Conservation (phyloP, 1,284 basidiomycete species). For the Athelia sp. region DNA sequence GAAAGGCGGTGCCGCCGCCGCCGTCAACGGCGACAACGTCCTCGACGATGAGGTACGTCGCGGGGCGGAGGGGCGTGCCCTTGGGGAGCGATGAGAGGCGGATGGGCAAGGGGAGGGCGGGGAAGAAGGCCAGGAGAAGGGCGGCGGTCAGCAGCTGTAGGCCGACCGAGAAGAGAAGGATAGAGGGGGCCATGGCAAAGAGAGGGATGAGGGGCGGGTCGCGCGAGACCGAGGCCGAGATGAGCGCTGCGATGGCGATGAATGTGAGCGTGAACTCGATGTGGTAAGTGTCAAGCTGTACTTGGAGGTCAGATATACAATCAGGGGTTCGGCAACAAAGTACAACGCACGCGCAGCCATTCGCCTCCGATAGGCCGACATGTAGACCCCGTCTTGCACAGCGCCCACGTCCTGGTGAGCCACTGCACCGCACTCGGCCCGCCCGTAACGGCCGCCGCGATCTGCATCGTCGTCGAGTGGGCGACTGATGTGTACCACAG, state of each 20-base stretch:
- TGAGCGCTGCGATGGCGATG: slow-evolving; percentile 15
- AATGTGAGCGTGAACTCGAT: slow-evolving; percentile 10
- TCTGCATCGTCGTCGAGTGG: slow-evolving; percentile 21
- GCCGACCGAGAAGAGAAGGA: slow-evolving; percentile 21
- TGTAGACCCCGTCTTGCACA: slow-evolving; percentile 20
- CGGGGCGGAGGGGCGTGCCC: slow-evolving; percentile 21
- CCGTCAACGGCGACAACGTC: slow-evolving; percentile 28
- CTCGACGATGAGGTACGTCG: slow-evolving; percentile 25
- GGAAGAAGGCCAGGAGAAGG: slow-evolving; percentile 1
- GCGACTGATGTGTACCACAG: slow-evolving; percentile 21
- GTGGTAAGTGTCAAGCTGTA: neutral
- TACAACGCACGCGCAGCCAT: slow-evolving; percentile 21
- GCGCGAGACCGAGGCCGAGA: neutral
- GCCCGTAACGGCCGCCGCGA: neutral
- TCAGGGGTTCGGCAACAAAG: neutral
- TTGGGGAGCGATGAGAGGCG: slow-evolving; percentile 26
- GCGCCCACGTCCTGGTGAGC: slow-evolving; percentile 18
- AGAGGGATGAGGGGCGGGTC: slow-evolving; percentile 19
- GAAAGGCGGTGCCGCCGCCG: slow-evolving; percentile 26
- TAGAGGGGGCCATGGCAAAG: slow-evolving; percentile 26
- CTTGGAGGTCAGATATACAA: neutral
- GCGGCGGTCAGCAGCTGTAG: slow-evolving; percentile 24
- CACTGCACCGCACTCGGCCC: slow-evolving; percentile 19
- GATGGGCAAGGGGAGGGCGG: slow-evolving; percentile 21
- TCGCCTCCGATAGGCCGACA: slow-evolving; percentile 15